Conservation (phyloP, 2,329 filamentous ascomycete genomes). For the Colletotrichum chlorophyti region DNA sequence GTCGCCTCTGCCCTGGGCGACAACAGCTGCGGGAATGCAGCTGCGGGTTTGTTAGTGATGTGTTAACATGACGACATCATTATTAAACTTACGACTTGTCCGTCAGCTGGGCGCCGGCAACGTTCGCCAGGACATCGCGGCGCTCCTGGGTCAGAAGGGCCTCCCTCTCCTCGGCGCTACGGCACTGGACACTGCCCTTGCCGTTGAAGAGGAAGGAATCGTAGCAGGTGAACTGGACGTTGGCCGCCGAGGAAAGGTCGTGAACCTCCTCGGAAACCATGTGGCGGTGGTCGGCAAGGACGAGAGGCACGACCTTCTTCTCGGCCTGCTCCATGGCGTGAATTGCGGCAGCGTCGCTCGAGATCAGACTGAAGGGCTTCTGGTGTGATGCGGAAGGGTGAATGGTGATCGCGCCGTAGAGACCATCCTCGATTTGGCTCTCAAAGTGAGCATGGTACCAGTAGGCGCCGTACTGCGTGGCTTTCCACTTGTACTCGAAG, state of each 20-base stretch:
- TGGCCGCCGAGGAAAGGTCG: slow-evolving; percentile 50
- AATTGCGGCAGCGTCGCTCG: slow-evolving; percentile 38
- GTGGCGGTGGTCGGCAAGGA: slow-evolving; percentile 64
- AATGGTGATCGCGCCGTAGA: slow-evolving; percentile 63
- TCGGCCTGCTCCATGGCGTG: slow-evolving; percentile 55
- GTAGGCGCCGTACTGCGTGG: slow-evolving; percentile 62
- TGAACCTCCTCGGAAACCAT: slow-evolving; percentile 56
- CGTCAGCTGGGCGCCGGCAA: slow-evolving; percentile 41
- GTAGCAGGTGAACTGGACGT: slow-evolving; percentile 61
- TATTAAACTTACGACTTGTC: slow-evolving; percentile 45
- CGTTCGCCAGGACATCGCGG: slow-evolving; percentile 34
- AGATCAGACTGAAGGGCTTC: slow-evolving; percentile 60
- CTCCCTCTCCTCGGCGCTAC: slow-evolving; percentile 50
- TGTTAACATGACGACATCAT: neutral
- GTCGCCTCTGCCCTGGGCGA: slow-evolving; percentile 42
- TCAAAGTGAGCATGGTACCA: slow-evolving; percentile 67
- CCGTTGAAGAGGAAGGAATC: slow-evolving; percentile 69
- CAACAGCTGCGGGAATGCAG: slow-evolving; percentile 48
- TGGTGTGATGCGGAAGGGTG: slow-evolving; percentile 39
- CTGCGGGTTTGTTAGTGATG: slow-evolving; percentile 22
- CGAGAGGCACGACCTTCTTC: slow-evolving; percentile 49
- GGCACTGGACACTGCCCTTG: slow-evolving; percentile 62
- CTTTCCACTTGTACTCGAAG: slow-evolving; percentile 62
- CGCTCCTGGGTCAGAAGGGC: slow-evolving; percentile 42
- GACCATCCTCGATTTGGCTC: slow-evolving; percentile 65